A percentile compares a stretch with the other conserved stretches of the same genome.
Evolutionary conservation across 345 rosid species (phyloP).

Genomic region (Rhizophora apiculata): DNA sequence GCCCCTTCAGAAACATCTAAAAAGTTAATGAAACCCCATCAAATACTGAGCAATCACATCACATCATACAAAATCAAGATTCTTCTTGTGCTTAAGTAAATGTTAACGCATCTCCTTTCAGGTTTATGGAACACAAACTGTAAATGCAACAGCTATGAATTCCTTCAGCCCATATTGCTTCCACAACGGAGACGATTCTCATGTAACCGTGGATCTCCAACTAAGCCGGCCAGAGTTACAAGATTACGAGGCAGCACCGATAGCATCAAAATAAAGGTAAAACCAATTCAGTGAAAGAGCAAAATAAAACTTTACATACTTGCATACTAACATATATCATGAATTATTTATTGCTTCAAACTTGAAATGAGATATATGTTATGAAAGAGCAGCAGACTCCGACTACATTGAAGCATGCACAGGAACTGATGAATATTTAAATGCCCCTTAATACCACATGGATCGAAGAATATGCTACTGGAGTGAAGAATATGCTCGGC

Average conservation of each 20-base stretch:
- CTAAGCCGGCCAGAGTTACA: conserved; percentile 46
- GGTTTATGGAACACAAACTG: conserved; percentile 41
- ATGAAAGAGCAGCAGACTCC: too few relatives aligned
- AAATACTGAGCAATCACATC: not conserved
- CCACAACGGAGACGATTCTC: conserved; percentile 28
- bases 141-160: conserved; percentile 29
- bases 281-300: not conserved
- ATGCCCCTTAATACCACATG: not conserved
- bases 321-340: too few relatives aligned
- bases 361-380: too few relatives aligned
- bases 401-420: conserved; percentile 6
- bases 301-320: too few relatives aligned
- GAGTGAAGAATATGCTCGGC: conserved; percentile 1
- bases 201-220: conserved; percentile 45
- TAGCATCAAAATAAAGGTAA: not conserved
- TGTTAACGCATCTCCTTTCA: conserved; percentile 23
- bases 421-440: conserved; percentile 3
- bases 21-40: not conserved
- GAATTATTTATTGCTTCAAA: too few relatives aligned
- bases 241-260: not conserved
- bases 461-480: conserved; percentile 2
- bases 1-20: not conserved
- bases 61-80: not conserved
- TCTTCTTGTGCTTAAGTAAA: conserved; percentile 2
- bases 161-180: conserved; percentile 26